phyloP scores from a whole-genome alignment of 2,329 filamentous ascomycete species.

The Alternaria angustiovoidea region DNA sequence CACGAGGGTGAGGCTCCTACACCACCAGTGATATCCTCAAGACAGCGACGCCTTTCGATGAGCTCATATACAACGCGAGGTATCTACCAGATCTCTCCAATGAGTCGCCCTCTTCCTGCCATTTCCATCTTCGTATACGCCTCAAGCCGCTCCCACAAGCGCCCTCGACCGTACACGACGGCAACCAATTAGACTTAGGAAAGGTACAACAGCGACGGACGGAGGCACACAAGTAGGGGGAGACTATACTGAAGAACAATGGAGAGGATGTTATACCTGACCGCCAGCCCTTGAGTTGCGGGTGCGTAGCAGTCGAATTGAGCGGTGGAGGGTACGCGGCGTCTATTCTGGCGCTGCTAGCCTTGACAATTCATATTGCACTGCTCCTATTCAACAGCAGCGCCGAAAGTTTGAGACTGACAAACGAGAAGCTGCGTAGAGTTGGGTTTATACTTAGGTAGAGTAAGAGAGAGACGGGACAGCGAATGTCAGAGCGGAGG shows the following conservation, averaged over 20 bases:
- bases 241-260: background rate
- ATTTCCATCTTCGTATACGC: background rate
- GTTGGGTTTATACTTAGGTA: background rate
- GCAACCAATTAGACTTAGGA: background rate
- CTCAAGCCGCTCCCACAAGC: conserved; percentile 1
- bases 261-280: background rate
- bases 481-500: background rate
- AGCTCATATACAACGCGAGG: background rate
- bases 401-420: background rate
- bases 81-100: background rate
- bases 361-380: background rate
- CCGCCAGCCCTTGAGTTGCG: background rate
- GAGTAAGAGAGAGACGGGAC: background rate
- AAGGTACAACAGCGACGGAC: background rate
- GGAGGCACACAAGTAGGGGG: background rate
- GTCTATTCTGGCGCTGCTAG: too few relatives aligned
- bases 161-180: background rate
- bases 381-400: too few relatives aligned
- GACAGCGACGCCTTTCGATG: background rate
- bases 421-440: background rate
- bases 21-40: background rate
- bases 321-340: background rate
- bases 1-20: background rate
- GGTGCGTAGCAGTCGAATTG: background rate
- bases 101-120: background rate